A percentile compares a stretch with the other conserved stretches of the same genome.
These are phyloP conservation scores for Passalora sequoiae DNA, from an alignment of 2,329 filamentous ascomycete genomes.

Conservation along the genomic window DNA sequence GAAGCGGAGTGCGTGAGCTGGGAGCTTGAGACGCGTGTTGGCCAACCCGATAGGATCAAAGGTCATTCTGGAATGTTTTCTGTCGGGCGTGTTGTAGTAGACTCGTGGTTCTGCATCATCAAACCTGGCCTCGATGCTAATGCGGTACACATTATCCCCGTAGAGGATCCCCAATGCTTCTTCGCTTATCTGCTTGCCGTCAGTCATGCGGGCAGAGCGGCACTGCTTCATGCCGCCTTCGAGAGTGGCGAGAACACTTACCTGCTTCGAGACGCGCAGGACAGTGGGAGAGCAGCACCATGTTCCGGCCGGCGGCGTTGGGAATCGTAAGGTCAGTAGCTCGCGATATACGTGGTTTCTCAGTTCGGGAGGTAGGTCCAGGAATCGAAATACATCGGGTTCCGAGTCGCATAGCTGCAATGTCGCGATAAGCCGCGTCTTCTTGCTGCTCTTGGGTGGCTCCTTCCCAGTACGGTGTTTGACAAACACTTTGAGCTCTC, in stretches of 20 bases:
- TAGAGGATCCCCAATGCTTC: conserved; percentile 3
- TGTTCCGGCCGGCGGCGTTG: neutral
- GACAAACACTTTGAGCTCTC: conserved; percentile 4
- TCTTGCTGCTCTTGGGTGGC: neutral
- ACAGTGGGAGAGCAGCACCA: neutral
- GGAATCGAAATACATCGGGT: neutral
- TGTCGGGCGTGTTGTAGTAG: no score
- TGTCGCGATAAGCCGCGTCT: neutral
- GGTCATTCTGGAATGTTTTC: no score
- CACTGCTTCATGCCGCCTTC: no score
- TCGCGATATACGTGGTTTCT: conserved; percentile 1
- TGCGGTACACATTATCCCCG: neutral
- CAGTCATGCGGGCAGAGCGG: no score
- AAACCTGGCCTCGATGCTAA: neutral
- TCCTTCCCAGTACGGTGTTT: conserved; percentile 1
- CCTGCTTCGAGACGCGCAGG: conserved; percentile 3
- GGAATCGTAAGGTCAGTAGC: neutral
- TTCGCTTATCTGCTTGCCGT: neutral
- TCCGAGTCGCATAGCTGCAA: neutral
- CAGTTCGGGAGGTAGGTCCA: conserved; percentile 1
- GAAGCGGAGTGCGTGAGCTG: no score
- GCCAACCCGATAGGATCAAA: no score
- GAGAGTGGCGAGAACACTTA: neutral
- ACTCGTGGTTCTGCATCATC: no score
- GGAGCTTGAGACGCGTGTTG: no score